Evolutionary conservation across 139 green algal species (phyloP), one percentile per base, ranked within the genome.

Genomic region (Mychonastes homosphaera): DNA sequence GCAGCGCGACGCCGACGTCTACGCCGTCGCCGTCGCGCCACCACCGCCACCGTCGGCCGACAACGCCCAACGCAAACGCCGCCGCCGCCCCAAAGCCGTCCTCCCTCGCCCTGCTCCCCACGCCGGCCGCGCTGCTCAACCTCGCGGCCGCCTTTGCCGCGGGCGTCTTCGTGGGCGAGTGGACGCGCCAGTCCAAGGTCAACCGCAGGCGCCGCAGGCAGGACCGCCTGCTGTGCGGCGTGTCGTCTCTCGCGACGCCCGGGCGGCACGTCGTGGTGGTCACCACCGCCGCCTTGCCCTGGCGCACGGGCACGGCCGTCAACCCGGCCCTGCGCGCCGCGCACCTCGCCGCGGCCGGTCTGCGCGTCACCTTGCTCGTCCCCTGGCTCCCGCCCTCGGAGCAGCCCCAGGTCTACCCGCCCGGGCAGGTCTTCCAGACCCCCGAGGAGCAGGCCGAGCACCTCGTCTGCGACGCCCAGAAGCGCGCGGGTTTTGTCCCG

Each of bases 301-400:
- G 89, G 89, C 90, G 95, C 74, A 97, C 89, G 27, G 62, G 89
- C 46, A 97, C 89, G 0, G 74, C 84, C 4, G 83, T 97, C 15
- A 97, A 97, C 75, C 89, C 89, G n/a, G 77, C 96, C 50, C 74
- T 97, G 56, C 73, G 89, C 6, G 89, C 89, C 1, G 89, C 86
- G 0, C 94, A 93, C 69, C 76, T 97, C 2, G 76, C 87, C 3
- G 47, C 7, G 41, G 41, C 7, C 5, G 41, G 6, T 18, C 19
- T 5, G 41, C 65, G 80, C 56, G 84, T 95, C 9, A 87, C 80
- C 35, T 79, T 95, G 34, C 63, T 95, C 53, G 79, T 97, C 16
- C 89, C 89, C 23, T 69, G 89, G 87, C 70, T 97, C 29, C 60
- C 75, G 9, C 56, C 65, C 13, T 21, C 64, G 12, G 84, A 97